These are phyloP conservation scores for Phytophthora boehmeriae DNA, from an alignment of 352 stramenopile species.

Conservation along the genomic window DNA sequence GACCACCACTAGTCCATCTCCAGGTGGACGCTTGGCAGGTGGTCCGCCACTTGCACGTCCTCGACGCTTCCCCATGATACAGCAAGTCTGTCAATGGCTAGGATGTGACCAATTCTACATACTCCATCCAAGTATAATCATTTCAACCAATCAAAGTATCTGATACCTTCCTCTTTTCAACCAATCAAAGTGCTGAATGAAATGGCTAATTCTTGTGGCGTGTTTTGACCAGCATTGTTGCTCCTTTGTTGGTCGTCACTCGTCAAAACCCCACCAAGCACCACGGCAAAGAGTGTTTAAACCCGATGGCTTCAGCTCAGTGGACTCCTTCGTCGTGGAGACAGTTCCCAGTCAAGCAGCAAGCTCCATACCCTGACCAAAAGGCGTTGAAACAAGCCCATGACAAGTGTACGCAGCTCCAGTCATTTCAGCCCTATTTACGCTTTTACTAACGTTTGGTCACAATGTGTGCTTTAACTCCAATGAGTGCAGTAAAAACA, in stretches of 20 bases:
- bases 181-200: not conserved
- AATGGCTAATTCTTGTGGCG: not conserved
- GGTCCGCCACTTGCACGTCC: slow-evolving; percentile 10
- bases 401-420: slow-evolving; percentile 56
- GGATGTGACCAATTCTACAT: not conserved
- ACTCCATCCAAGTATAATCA: not conserved
- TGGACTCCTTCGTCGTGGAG: slow-evolving; percentile 84
- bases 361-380: slow-evolving; percentile 73
- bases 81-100: slow-evolving; percentile 6
- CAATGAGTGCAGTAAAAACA: slow-evolving; percentile 59
- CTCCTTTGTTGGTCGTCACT: slow-evolving; percentile 22
- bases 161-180: not conserved
- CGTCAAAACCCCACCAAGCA: slow-evolving; percentile 6
- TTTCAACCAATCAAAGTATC: not conserved
- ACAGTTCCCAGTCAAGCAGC: slow-evolving; percentile 80
- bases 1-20: slow-evolving; percentile 51
- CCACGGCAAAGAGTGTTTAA: slow-evolving; percentile 8
- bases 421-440: not conserved
- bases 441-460: not conserved
- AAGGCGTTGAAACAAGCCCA: slow-evolving; percentile 77
- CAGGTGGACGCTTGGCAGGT: slow-evolving; percentile 6
- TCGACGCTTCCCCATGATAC: slow-evolving; percentile 34
- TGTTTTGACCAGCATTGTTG: not conserved
- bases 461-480: not conserved
- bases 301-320: not conserved